Percentiles rank a stretch among this genome's conserved stretches.
phyloP scores from a whole-genome alignment of 2,329 filamentous ascomycete genomes.

The Cercospora berteroae region DNA sequence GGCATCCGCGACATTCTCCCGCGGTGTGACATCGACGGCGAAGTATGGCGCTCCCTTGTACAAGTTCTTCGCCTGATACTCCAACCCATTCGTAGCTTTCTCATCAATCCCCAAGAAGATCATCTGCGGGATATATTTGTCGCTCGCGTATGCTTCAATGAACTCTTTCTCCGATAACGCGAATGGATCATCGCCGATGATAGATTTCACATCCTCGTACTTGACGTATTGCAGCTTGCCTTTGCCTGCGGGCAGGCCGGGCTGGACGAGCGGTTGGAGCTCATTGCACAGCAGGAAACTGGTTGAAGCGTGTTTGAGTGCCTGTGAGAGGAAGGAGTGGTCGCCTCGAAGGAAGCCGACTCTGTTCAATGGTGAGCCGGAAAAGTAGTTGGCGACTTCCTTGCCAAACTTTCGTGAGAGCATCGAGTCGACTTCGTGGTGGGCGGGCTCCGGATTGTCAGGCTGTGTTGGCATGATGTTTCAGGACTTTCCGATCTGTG shows the following conservation, averaged over 20 bases:
- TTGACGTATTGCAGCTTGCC: constrained; percentile 64
- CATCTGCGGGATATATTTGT: constrained; percentile 64
- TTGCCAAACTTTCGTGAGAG: constrained; percentile 74
- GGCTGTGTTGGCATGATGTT: constrained; percentile 36
- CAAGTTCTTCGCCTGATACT: constrained; percentile 61
- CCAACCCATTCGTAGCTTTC: constrained; percentile 52
- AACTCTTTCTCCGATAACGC: constrained; percentile 68
- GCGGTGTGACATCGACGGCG: constrained; percentile 79
- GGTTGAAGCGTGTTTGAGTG: constrained; percentile 64
- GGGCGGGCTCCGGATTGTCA: constrained; percentile 57
- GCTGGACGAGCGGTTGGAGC: constrained; percentile 64
- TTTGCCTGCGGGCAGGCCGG: constrained; percentile 40
- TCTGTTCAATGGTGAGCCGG: constrained; percentile 72
- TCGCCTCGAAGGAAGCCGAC: constrained; percentile 74
- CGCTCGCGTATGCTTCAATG: constrained; percentile 72
- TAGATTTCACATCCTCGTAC: constrained; percentile 64
- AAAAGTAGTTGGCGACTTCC: constrained; percentile 81
- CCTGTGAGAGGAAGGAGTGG: constrained; percentile 65
- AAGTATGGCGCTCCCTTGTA: constrained; percentile 84
- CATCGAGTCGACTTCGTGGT: constrained; percentile 64
- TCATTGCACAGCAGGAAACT: constrained; percentile 77
- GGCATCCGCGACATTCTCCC: constrained; percentile 58
- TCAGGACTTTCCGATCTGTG: background rate
- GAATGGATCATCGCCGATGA: constrained; percentile 73
- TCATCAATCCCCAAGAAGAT: constrained; percentile 86